Percentiles rank a stretch among this genome's conserved stretches.
phyloP scores from a whole-genome alignment of 768 basidiomycete species.

The Tulasnella sp. region DNA sequence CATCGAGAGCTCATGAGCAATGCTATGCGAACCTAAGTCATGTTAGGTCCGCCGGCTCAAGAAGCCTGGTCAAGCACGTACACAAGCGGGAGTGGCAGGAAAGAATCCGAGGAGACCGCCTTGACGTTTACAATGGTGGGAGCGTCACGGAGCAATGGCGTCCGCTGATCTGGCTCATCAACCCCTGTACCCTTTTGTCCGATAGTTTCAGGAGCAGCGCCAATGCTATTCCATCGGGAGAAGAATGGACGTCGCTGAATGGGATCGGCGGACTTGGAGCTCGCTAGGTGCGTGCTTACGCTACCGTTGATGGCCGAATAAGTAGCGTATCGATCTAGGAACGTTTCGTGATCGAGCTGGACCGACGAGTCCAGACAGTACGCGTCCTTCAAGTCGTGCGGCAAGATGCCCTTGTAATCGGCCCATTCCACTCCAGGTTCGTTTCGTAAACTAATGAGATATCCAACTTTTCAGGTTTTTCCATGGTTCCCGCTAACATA shows the following conservation, averaged over 20 bases:
- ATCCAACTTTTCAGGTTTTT: not conserved
- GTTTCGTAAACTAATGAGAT: slow-evolving; percentile 22
- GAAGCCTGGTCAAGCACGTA: slow-evolving; percentile 27
- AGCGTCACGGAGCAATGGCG: not conserved
- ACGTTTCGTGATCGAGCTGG: not conserved
- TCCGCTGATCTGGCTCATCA: no score
- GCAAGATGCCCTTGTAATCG: slow-evolving; percentile 59
- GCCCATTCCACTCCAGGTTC: slow-evolving; percentile 54
- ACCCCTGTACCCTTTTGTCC: no score
- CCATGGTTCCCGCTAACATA: no score
- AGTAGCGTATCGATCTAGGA: slow-evolving; percentile 1
- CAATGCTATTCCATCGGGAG: no score
- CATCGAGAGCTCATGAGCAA: slow-evolving; percentile 69
- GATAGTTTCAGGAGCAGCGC: no score
- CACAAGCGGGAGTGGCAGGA: slow-evolving; percentile 75
- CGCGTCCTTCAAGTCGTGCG: slow-evolving; percentile 40
- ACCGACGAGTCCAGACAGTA: not conserved
- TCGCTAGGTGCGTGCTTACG: not conserved
- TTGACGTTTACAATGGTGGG: slow-evolving; percentile 40
- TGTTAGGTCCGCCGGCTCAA: not conserved
- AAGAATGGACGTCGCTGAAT: no score
- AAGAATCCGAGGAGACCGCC: slow-evolving; percentile 25
- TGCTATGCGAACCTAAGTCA: slow-evolving; percentile 32
- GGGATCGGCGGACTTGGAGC: not conserved
- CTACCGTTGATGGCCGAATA: slow-evolving; percentile 7